phyloP scores from a whole-genome alignment of 768 basidiomycete genomes.

The Tulasnella sp. region DNA sequence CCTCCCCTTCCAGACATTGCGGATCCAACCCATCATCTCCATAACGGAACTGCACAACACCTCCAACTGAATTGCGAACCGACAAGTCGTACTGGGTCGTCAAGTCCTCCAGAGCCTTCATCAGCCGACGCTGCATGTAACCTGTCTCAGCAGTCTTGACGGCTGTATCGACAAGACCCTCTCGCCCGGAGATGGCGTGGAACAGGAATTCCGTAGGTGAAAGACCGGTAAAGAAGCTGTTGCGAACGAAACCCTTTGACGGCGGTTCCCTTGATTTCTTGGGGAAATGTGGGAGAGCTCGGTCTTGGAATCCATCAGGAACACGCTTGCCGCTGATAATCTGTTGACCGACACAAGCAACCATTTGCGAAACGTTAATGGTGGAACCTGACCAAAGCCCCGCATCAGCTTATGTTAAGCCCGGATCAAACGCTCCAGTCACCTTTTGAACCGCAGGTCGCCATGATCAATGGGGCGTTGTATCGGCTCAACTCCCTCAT shows the following conservation, averaged over 20 bases:
- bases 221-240: slow-evolving; percentile 93
- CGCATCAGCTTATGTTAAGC: slow-evolving; percentile 15
- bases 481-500: slow-evolving; percentile 97
- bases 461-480: slow-evolving; percentile 98
- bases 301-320: slow-evolving; percentile 98
- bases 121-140: slow-evolving; percentile 98
- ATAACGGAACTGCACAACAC: slow-evolving; percentile 95
- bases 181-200: slow-evolving; percentile 98
- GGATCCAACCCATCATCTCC: slow-evolving; percentile 98
- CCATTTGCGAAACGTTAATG: slow-evolving; percentile 99
- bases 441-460: slow-evolving; percentile 99
- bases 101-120: slow-evolving; percentile 95
- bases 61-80: slow-evolving; percentile 91
- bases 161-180: slow-evolving; percentile 98
- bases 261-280: slow-evolving; percentile 90
- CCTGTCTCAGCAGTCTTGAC: slow-evolving; percentile 99
- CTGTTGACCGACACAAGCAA: slow-evolving; percentile 99
- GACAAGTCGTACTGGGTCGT: slow-evolving; percentile 95
- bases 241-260: slow-evolving; percentile 97
- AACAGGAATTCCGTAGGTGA: slow-evolving; percentile 95
- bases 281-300: slow-evolving; percentile 97
- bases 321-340: slow-evolving; percentile 98
- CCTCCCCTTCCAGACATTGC: slow-evolving; percentile 93
- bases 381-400: slow-evolving; percentile 73
- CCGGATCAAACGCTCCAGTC: no score